Evolutionary conservation across 2,329 filamentous ascomycete species (phyloP), one percentile per base, ranked within the genome.

Genomic region (Pseudogymnoascus sp.): DNA sequence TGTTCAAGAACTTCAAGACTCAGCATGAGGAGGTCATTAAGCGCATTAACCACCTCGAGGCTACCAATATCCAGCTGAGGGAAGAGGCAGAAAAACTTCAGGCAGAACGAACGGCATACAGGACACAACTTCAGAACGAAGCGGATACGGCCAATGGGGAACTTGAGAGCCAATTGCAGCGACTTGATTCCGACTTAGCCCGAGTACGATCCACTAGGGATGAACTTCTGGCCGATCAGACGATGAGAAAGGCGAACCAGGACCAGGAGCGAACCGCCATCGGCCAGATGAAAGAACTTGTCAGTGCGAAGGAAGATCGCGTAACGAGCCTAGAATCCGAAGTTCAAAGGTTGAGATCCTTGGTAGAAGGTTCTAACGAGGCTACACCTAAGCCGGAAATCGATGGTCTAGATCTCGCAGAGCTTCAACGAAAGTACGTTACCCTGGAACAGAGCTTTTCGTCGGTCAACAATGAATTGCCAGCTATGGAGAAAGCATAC

Each of bases 1-100:
- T 96, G 2, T 99, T 96, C 82, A 97, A 96, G 76, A 86, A 90
- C 66, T 83, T 97, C 72, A 96, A 93, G 76, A 84, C 83, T 23
- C 91, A 97, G 71, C 90, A 96, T 70, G 95, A 97, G 71, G 93
- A 97, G 69, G 84, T 96, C 8, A 91, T 97, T 69, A 93, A 91
- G 74, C 87, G 91, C 38, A 87, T 96, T 71, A 99, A 99, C 74
- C 87, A 93, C 70, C 78, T 97, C 13, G 93, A 97, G 75, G 91
- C 91, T 3, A 89, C 87, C 11, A 97, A 97, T 74, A 87, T 89
- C 65, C 87, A 92, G 68, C 76, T 97, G 31, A 86, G 89, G 36
- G 89, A 96, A 74, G 92, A 96, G 71, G 88, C 90, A 5, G 88
- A 93, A 71, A 96, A 89, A 73, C 79, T 93, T 61, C 90, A 93